phyloP scores from a whole-genome alignment of 345 rosid genomes.

The Salix udensis region DNA sequence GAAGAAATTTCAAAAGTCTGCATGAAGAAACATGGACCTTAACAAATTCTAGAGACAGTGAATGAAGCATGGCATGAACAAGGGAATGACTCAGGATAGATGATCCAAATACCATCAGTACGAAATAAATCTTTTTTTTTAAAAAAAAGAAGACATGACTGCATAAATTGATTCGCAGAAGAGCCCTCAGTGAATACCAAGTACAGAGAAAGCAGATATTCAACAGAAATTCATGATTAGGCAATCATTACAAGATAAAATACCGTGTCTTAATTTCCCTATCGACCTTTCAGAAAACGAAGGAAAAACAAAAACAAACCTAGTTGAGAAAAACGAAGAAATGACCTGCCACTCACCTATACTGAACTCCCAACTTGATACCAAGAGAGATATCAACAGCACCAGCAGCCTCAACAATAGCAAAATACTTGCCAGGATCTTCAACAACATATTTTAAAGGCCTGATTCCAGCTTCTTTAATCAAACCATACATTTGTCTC shows the following conservation, averaged over 20 bases:
- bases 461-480: constrained; percentile 69
- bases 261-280: not conserved
- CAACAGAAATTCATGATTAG: not conserved
- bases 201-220: not conserved
- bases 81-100: not conserved
- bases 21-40: not conserved
- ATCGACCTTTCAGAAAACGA: not conserved
- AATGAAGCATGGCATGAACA: not conserved
- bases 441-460: constrained; percentile 65
- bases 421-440: constrained; percentile 81
- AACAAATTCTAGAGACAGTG: not conserved
- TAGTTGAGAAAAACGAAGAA: not conserved
- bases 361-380: constrained; percentile 92
- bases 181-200: not conserved
- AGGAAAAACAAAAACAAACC: not conserved
- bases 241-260: not conserved
- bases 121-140: not conserved
- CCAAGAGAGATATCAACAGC: constrained; percentile 87
- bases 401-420: constrained; percentile 80
- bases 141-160: no score
- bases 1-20: not conserved
- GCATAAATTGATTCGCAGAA: no score
- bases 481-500: constrained; percentile 72
- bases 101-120: not conserved
- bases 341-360: constrained; percentile 48